phyloP scores from a whole-genome alignment of 768 basidiomycete species.

The Naganishia vishniacii region DNA sequence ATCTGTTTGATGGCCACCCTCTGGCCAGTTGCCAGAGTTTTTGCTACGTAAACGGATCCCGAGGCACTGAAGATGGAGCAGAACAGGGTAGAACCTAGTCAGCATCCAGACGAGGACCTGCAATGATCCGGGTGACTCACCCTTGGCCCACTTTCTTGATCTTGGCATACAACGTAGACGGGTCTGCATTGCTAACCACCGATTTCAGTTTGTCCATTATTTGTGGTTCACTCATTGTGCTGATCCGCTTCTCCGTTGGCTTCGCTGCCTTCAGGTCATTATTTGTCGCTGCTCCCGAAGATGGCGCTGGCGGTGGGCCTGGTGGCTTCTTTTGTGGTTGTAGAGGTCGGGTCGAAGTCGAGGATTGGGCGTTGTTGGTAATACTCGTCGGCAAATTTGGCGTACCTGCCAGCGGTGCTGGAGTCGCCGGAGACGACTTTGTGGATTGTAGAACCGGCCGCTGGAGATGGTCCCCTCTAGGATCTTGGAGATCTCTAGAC shows the following conservation, averaged over 20 bases:
- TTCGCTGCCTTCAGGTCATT: conserved; percentile 53
- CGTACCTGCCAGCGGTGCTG: background rate
- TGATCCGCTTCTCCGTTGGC: conserved; percentile 71
- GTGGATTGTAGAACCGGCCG: background rate
- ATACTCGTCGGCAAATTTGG: background rate
- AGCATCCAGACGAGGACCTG: background rate
- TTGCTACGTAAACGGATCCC: conserved; percentile 95
- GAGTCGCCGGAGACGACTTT: background rate
- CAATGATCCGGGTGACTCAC: conserved; percentile 54
- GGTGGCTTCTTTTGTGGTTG: conserved; percentile 58
- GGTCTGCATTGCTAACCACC: conserved; percentile 81
- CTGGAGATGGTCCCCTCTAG: background rate
- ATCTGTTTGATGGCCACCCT: conserved; percentile 98
- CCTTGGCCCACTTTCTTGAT: conserved; percentile 99
- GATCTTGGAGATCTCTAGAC: background rate
- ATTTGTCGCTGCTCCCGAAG: conserved; percentile 24
- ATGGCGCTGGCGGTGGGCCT: conserved; percentile 28
- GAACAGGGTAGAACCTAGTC: too few species aligned
- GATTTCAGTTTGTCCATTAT: conserved; percentile 94
- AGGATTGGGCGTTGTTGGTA: background rate
- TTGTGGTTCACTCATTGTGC: conserved; percentile 93
- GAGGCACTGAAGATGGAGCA: conserved; percentile 64
- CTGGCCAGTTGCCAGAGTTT: conserved; percentile 71
- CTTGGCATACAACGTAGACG: conserved; percentile 83
- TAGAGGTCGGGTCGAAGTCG: conserved; percentile 52